Conservation (phyloP, 768 basidiomycete genomes). For the Scleroderma bovista region DNA sequence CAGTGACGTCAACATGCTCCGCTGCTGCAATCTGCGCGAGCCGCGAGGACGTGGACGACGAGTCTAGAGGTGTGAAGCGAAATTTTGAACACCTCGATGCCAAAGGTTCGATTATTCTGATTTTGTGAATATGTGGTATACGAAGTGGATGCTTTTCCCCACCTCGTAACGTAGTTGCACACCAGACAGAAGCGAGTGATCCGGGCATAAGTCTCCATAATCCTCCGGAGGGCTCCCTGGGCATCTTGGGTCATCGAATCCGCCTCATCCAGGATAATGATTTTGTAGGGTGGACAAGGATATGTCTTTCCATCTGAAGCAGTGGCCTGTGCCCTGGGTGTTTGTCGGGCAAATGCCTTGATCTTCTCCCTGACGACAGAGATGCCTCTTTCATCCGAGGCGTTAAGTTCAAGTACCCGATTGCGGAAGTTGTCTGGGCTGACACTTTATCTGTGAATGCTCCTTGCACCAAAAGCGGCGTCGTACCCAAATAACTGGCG, state of each 20-base stretch:
- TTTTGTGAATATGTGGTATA: neutral
- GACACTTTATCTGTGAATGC: constrained; percentile 1
- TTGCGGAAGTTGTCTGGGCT: constrained; percentile 93
- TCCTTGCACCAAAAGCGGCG: neutral
- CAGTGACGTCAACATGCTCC: constrained; percentile 59
- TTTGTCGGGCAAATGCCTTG: constrained; percentile 94
- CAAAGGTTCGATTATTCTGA: constrained; percentile 95
- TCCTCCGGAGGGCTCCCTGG: constrained; percentile 92
- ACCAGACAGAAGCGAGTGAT: constrained; percentile 98
- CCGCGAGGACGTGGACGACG: constrained; percentile 65
- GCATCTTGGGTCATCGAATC: constrained; percentile 99
- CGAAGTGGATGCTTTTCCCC: constrained; percentile 13
- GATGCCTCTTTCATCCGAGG: constrained; percentile 98
- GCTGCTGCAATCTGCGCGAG: constrained; percentile 74
- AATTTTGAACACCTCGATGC: constrained; percentile 99
- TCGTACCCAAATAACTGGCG: constrained; percentile 90
- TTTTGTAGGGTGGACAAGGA: constrained; percentile 97
- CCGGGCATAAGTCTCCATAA: constrained; percentile 98
- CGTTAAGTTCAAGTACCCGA: constrained; percentile 94
- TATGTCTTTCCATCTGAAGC: constrained; percentile 80
- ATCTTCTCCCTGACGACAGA: constrained; percentile 96
- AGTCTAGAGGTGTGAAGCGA: constrained; percentile 90
- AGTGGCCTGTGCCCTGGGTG: constrained; percentile 69
- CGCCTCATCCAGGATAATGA: constrained; percentile 97
- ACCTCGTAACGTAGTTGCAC: constrained; percentile 99